Base-by-base conservation (phyloP, 352 stramenopile genomes). In the Pythium sukuiense region DNA sequence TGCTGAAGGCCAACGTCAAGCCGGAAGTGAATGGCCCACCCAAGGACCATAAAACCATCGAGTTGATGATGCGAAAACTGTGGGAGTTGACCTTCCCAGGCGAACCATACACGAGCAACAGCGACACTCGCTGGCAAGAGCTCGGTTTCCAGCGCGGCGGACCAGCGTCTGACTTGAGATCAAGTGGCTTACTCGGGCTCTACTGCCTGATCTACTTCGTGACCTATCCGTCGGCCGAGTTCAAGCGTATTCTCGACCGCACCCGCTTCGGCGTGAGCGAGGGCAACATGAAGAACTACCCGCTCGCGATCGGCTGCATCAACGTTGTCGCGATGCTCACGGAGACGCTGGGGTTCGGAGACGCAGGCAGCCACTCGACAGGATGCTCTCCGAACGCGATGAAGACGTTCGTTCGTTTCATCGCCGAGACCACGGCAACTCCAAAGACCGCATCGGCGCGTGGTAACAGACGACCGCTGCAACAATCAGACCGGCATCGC, bases 281-380 rank as follows among this genome's bases (percentile, higher is more conserved):
- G 73, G 87, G 85, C 41, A 91, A 95, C 74, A 89, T 95, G 81
- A 93, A 93, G 62, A 94, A 92, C 73, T 95, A 95, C 52, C 87
- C 87, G 24, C 70, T 95, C n/a, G 85, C 85, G 26, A 92, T 95
- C 55, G 87, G 81, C 13, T 93, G 87, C 64, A 95, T 95, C 71
- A 95, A 95, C 57, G 85, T 95, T 11, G 73, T 85, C 1, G 71
- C 79, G 6, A 76, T 91, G 56, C 71, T 95, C 62, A 88, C 76
- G 3, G 85, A 93, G 73, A 89, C 73, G 14, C 71, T 95, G 18
- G 87, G 87, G 2, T 81, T 94, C 55, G 87, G 87, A 7, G 83
- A 93, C 50, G 87, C 85, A 43, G 87, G 87, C 3, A 90, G 79
- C 32, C 87, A 95, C 50, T 89, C 83, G 1, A 76, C 89, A 57